Percentiles rank a stretch among this genome's conserved stretches.
These are phyloP conservation scores for Cyclotella cryptica DNA, from an alignment of 108 stramenopile genomes.

Conservation along the genomic window DNA sequence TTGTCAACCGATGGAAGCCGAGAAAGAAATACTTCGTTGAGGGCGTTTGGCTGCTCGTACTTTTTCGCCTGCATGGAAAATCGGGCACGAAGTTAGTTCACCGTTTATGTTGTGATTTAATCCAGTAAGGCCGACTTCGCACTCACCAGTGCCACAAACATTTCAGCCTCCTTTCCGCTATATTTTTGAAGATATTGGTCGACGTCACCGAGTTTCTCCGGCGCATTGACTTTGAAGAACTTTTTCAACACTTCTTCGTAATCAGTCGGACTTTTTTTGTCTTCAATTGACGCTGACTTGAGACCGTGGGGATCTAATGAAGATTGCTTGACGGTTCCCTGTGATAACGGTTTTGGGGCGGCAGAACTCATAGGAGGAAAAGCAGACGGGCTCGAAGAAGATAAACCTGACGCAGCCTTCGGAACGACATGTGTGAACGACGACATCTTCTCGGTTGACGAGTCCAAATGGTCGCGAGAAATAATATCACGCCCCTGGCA, in stretches of 20 bases:
- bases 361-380: conserved; percentile 13
- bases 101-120: too few relatives aligned
- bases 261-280: conserved; percentile 33
- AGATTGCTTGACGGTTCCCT: conserved; percentile 7
- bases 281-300: not conserved
- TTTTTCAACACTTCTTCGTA: conserved; percentile 64
- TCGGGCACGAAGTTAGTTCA: too few relatives aligned
- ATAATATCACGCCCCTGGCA: conserved; percentile 50
- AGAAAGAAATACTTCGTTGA: conserved; percentile 50
- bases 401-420: not conserved
- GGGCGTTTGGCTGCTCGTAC: conserved; percentile 66
- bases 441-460: conserved; percentile 13
- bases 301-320: not conserved
- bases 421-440: not conserved
- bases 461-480: conserved; percentile 38
- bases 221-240: conserved; percentile 75
- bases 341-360: conserved; percentile 30
- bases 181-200: conserved; percentile 68
- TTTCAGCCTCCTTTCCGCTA: conserved; percentile 68
- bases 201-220: conserved; percentile 75
- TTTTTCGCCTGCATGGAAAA: conserved; percentile 42
- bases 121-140: too few relatives aligned
- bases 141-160: conserved; percentile 63
- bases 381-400: conserved; percentile 19
- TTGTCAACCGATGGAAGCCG: conserved; percentile 25